These are phyloP conservation scores for Hibiscus tridactylites DNA, from an alignment of 345 rosid species.

Conservation along the genomic window DNA sequence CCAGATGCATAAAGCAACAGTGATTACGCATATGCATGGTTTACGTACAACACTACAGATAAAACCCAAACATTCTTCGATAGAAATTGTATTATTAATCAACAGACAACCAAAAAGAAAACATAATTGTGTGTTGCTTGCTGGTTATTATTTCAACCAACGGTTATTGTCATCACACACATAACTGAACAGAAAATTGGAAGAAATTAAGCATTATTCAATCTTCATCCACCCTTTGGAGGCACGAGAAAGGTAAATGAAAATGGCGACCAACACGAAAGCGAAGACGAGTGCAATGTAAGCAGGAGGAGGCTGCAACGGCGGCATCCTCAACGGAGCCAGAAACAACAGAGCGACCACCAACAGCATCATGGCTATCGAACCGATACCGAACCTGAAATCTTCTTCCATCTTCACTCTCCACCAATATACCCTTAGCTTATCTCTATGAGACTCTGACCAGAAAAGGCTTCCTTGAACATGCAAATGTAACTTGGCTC, in stretches of 20 bases:
- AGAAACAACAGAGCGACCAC: constrained; percentile 21
- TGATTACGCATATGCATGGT: too few relatives aligned
- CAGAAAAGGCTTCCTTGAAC: neutral
- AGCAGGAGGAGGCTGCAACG: constrained; percentile 24
- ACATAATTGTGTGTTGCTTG: neutral
- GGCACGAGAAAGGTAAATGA: constrained; percentile 14
- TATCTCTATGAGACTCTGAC: too few relatives aligned
- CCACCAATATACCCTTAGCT: neutral
- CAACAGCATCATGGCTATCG: constrained; percentile 16
- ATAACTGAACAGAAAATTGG: too few relatives aligned
- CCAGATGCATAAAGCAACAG: too few relatives aligned
- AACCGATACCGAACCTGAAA: constrained; percentile 17
- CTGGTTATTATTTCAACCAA: neutral
- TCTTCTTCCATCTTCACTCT: constrained; percentile 12
- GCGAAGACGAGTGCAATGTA: constrained; percentile 17
- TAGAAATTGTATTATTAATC: neutral
- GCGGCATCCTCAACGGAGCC: constrained; percentile 23
- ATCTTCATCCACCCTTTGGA: constrained; percentile 12
- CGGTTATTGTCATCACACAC: neutral
- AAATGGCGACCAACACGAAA: constrained; percentile 17
- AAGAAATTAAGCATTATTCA: neutral
- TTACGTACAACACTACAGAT: too few relatives aligned
- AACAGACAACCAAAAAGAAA: neutral
- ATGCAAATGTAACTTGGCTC: neutral
- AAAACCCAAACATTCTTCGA: too few relatives aligned